phyloP scores from a whole-genome alignment of 345 rosid genomes.

The Citropsis articulata region DNA sequence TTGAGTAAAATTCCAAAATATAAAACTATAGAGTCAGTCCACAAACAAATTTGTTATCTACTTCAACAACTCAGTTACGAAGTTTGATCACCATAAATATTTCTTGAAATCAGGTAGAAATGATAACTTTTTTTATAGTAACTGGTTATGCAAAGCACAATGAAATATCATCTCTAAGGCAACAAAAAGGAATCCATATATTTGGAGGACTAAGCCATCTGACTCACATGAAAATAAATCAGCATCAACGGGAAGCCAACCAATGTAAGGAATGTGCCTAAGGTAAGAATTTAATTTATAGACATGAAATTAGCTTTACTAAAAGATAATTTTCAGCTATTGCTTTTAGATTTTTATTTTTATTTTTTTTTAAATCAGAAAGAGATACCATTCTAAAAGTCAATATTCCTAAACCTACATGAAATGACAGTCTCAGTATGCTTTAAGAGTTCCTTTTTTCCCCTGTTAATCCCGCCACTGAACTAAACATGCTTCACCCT shows the following conservation, averaged over 20 bases:
- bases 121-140: background rate
- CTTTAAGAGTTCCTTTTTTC: background rate
- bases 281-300: background rate
- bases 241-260: background rate
- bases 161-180: background rate
- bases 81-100: background rate
- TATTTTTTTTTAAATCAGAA: background rate
- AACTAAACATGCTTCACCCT: background rate
- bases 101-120: background rate
- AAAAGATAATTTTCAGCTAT: background rate
- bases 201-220: background rate
- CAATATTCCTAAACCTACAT: background rate
- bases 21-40: background rate
- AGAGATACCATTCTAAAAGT: background rate
- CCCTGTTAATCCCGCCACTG: background rate
- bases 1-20: background rate
- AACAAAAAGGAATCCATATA: background rate
- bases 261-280: background rate
- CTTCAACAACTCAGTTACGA: background rate
- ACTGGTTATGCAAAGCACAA: background rate
- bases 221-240: background rate
- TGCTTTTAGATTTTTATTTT: background rate
- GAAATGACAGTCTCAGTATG: background rate
- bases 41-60: background rate
- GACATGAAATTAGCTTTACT: background rate